Evolutionary conservation across 306 rosid genomes (phyloP), one percentile per base, ranked within the genome.

Genomic region (Morella rubra): DNA sequence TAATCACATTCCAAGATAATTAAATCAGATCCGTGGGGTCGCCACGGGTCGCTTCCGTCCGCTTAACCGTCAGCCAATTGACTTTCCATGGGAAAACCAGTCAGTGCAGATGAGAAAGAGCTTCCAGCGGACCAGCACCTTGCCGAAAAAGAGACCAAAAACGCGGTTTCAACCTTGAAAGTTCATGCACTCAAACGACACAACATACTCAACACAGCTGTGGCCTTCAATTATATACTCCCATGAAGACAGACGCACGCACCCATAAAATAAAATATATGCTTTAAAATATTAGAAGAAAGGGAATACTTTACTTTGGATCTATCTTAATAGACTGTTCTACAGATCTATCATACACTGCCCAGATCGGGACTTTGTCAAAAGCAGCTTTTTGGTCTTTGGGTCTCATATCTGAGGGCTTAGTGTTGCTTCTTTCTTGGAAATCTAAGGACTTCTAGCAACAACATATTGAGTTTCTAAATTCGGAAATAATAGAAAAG

Each of bases 111-210:
- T 16, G 6, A 18, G 24, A n/a, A 59, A 41, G 11, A 20, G 27
- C 5, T 74, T 15, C 52, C 6, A 2, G 16, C 55, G 3, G 44
- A 20, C 14, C 0, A 60, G 10, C 54, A 7, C 37, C 37, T 49
- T 12, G 53, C 14, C 5, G 16, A 2, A 49, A 86, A 78, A 77
- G 79, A 69, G 55, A 71, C 85, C 51, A 69, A 24, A 77, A 82
- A 91, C 95, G 91, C 93, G 93, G 83, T 87, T 89, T 86, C 87
- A 74, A 47, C 77, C 81, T 83, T 80, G 81, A 77, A 82, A 55
- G 80, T 88, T 82, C 89, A 85, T 86, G 92, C 85, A 82, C n/a
- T 80, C 75, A 47, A 75, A 15, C 55, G 76, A 41, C 65, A 37
- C 72, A 27, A 50, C 88, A 68, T 80, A 80, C 69, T 76, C 77